Conservation (phyloP, 495 filamentous ascomycete species). For the Platismatia glauca region DNA sequence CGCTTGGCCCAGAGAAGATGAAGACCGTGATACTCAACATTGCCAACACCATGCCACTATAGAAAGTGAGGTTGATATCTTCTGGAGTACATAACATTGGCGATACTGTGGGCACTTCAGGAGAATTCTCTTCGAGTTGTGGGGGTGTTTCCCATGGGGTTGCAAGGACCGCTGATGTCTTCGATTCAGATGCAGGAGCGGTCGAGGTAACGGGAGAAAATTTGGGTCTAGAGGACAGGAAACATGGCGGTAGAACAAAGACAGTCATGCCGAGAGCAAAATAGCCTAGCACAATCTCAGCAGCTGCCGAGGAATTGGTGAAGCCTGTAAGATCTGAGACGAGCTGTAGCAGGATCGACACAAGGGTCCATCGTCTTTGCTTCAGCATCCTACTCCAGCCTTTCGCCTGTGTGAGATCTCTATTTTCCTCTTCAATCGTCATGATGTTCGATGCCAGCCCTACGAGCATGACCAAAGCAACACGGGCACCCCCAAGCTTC, state of each 20-base stretch:
- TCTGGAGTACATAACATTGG: constrained; percentile 20
- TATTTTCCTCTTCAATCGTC: constrained; percentile 20
- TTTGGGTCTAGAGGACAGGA: constrained; percentile 25
- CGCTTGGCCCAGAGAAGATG: constrained; percentile 12
- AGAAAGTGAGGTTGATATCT: constrained; percentile 23
- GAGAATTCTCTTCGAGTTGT: background rate
- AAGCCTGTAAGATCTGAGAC: constrained; percentile 16
- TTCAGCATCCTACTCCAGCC: constrained; percentile 27
- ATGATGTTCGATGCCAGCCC: constrained; percentile 34
- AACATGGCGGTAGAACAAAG: constrained; percentile 37
- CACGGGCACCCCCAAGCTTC: constrained; percentile 46
- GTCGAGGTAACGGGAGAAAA: constrained; percentile 8
- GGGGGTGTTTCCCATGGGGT: constrained; percentile 14
- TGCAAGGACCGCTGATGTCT: constrained; percentile 17
- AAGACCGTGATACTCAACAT: constrained; percentile 9
- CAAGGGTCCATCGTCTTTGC: constrained; percentile 27
- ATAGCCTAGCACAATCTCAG: constrained; percentile 36
- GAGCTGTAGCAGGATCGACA: constrained; percentile 15
- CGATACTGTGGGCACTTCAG: constrained; percentile 9
- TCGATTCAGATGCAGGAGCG: constrained; percentile 9
- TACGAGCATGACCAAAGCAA: constrained; percentile 42
- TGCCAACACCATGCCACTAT: constrained; percentile 13
- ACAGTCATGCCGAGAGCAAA: constrained; percentile 36
- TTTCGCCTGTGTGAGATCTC: constrained; percentile 16
- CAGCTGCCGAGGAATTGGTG: background rate